Conservation (phyloP, 768 basidiomycete species). For the Termitomyces sp. region DNA sequence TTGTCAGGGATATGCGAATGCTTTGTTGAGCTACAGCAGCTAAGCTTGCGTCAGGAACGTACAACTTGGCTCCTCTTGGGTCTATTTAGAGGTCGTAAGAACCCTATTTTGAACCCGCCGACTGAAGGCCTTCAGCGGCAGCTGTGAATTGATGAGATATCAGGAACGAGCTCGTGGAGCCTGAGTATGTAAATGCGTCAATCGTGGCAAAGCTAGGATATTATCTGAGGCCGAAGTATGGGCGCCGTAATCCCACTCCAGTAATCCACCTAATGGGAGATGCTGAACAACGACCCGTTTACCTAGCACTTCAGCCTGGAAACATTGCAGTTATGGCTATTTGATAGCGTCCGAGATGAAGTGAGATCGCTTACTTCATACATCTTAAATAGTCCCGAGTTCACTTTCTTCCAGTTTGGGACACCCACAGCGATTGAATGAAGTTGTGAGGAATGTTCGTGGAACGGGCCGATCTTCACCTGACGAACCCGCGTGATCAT, state of each 20-base stretch:
- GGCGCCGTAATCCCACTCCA: slow-evolving; percentile 54
- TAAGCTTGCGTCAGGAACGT: neutral
- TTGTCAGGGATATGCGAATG: neutral
- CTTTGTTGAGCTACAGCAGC: too few relatives aligned
- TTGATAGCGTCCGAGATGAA: neutral
- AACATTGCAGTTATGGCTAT: neutral
- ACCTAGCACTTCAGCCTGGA: slow-evolving; percentile 82
- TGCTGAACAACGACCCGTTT: slow-evolving; percentile 98
- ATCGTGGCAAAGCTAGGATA: slow-evolving; percentile 2
- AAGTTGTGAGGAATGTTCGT: slow-evolving; percentile 90
- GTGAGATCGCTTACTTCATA: slow-evolving; percentile 61
- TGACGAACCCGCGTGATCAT: slow-evolving; percentile 74
- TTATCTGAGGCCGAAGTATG: slow-evolving; percentile 11
- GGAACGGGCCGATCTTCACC: slow-evolving; percentile 85
- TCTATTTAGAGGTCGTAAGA: neutral
- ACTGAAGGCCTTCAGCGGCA: neutral
- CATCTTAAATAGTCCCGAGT: slow-evolving; percentile 92
- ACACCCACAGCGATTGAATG: slow-evolving; percentile 86
- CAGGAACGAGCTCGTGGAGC: slow-evolving; percentile 9
- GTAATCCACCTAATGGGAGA: slow-evolving; percentile 77
- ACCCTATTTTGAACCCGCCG: neutral
- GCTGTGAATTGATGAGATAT: neutral
- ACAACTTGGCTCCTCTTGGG: neutral
- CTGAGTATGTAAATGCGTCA: slow-evolving; percentile 2
- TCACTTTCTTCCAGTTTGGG: slow-evolving; percentile 88